Base-by-base conservation (phyloP, 495 filamentous ascomycete genomes). In the Podospora appendiculata region DNA sequence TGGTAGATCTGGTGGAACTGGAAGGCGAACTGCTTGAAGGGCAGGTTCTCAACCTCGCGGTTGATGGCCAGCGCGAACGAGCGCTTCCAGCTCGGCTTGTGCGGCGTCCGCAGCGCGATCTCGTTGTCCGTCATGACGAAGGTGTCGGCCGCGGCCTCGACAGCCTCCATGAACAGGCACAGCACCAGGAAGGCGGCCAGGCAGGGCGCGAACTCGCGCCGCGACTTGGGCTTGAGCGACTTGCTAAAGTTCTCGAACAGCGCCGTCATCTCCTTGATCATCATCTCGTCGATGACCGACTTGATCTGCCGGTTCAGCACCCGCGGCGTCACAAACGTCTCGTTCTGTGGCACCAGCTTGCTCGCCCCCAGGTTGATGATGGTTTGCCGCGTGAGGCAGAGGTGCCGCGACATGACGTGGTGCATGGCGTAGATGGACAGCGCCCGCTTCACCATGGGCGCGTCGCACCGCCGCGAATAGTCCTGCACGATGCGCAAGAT, bases 1-100 rank as follows among this genome's bases (percentile, higher is more conserved):
- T 73, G 70, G 51, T 79, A 79, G 42, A 78, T 69, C 52, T 77
- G 72, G 58, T 79, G 77, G 52, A 79, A 79, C 53, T 76, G 72
- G 46, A 72, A 73, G 10, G 69, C 74, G 50, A 76, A 75, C 66
- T 76, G 73, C 48, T 68, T 68, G 52, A 79, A 79, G 4, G 76
- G 75, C 56, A 75, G 58, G 51, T 78, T 75, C 41, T 79, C 76
- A 32, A 79, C 63, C 46, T 71, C 68, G 34, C 57, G 36, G 57
- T 73, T 76, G 18, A 73, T 56, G 2, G 59, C 58, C 18, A 68
- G 65, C 38, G 71, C 74, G 32, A 70, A 70, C 17, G 59, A 61
- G 32, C 71, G 62, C 40, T 65, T 69, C 60, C 67, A 70, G 39
- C 58, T 56, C 7, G 13, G 6, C 34, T 14, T 11, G 25, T 11